phyloP scores from a whole-genome alignment of 352 stramenopile genomes.

The Pythium chondricola region DNA sequence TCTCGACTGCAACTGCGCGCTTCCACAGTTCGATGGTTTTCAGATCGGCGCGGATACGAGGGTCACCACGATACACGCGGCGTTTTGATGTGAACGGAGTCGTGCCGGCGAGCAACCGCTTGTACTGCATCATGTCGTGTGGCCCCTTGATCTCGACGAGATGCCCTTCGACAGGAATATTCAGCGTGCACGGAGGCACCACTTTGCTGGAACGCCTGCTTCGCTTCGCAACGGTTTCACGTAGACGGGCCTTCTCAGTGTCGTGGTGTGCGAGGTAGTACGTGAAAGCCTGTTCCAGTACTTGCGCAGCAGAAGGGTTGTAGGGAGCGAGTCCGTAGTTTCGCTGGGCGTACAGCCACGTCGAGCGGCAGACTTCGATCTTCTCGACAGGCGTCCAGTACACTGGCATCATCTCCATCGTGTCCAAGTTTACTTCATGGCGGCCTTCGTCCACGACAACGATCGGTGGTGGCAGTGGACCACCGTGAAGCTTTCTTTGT shows the following conservation, averaged over 20 bases:
- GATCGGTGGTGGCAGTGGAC: conserved; percentile 38
- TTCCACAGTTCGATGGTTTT: conserved; percentile 55
- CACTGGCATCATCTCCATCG: conserved; percentile 72
- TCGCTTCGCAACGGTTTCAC: conserved; percentile 39
- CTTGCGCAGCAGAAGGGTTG: conserved; percentile 33
- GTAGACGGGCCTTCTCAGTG: conserved; percentile 50
- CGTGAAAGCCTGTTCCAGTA: conserved; percentile 58
- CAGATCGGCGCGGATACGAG: conserved; percentile 53
- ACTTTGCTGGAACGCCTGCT: conserved; percentile 3
- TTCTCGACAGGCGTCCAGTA: conserved; percentile 74
- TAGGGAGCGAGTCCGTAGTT: conserved; percentile 82
- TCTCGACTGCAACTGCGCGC: conserved; percentile 29
- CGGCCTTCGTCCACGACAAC: conserved; percentile 80
- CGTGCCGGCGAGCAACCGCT: conserved; percentile 61
- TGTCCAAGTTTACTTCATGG: conserved; percentile 71
- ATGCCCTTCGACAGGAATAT: conserved; percentile 66
- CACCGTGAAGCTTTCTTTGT: conserved; percentile 31
- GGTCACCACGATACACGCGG: conserved; percentile 70
- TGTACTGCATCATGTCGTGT: conserved; percentile 81
- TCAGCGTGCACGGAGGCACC: conserved; percentile 34
- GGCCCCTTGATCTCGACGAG: conserved; percentile 78
- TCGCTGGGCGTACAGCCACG: conserved; percentile 78
- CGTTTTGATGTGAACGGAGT: conserved; percentile 79
- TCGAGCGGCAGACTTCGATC: conserved; percentile 57
- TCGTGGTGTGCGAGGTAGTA: conserved; percentile 73